These are phyloP conservation scores for Diutina catenulata DNA, from an alignment of 1,139 yeast species.

Conservation along the genomic window DNA sequence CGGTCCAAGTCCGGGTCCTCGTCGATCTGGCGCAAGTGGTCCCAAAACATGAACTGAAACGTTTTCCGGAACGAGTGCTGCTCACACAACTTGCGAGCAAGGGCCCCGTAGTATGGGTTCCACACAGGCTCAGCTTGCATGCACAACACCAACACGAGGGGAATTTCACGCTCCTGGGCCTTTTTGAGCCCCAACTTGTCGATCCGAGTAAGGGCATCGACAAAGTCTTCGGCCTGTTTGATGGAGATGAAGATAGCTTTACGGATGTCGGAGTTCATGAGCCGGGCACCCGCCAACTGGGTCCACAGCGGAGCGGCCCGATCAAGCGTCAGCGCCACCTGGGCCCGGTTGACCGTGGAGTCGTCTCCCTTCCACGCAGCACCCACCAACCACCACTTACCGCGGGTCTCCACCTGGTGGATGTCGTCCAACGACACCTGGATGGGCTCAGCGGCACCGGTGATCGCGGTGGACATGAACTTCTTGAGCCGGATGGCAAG, in stretches of 20 bases:
- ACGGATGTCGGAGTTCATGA: conserved; percentile 94
- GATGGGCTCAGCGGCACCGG: conserved; percentile 55
- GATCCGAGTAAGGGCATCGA: conserved; percentile 75
- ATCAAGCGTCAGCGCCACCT: conserved; percentile 47
- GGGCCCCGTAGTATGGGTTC: conserved; percentile 82
- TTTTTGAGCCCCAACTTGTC: conserved; percentile 71
- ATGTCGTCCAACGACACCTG: conserved; percentile 82
- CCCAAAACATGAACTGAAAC: conserved; percentile 88
- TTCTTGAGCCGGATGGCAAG: conserved; percentile 56
- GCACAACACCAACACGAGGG: conserved; percentile 77
- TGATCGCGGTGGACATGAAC: conserved; percentile 40
- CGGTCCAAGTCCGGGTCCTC: conserved; percentile 35
- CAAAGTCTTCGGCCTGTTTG: conserved; percentile 88
- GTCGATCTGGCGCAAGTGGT: conserved; percentile 33
- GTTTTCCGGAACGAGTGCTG: conserved; percentile 66
- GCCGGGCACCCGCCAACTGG: conserved; percentile 69
- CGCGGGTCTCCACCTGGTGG: conserved; percentile 58
- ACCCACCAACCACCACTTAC: conserved; percentile 99
- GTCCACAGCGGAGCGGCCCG: conserved; percentile 79
- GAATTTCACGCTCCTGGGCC: conserved; percentile 82
- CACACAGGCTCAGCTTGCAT: conserved; percentile 71
- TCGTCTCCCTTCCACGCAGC: conserved; percentile 83
- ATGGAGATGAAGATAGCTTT: conserved; percentile 87
- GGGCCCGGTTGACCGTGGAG: conserved; percentile 10
- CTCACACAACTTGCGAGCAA: conserved; percentile 66